A percentile compares a stretch with the other conserved stretches of the same genome.
phyloP scores from a whole-genome alignment of 1,139 yeast species.

The Torulaspora pretoriensis region DNA sequence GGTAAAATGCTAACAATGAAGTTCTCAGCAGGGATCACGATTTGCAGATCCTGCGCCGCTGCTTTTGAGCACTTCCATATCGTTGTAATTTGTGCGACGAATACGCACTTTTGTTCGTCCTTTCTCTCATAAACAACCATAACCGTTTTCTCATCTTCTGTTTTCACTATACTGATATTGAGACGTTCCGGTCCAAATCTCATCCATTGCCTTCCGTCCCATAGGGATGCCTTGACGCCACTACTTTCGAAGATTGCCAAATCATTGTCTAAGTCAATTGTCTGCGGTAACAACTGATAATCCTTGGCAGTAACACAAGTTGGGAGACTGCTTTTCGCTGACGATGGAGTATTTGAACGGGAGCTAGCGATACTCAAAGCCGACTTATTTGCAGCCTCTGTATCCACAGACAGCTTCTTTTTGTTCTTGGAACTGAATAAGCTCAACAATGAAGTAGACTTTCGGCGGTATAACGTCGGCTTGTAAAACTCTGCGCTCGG shows the following conservation, averaged over 20 bases:
- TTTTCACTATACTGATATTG: constrained; percentile 45
- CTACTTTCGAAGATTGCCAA: constrained; percentile 17
- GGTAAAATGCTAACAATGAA: constrained; percentile 16
- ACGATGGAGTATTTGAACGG: constrained; percentile 6
- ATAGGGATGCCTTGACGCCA: constrained; percentile 21
- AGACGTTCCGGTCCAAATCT: constrained; percentile 11
- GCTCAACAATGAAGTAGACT: constrained; percentile 27
- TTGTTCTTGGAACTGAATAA: constrained; percentile 24
- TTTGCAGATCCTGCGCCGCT: constrained; percentile 36
- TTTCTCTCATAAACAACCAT: constrained; percentile 75
- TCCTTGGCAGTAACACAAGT: not conserved
- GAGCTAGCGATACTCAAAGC: constrained; percentile 8
- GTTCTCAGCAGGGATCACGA: constrained; percentile 23
- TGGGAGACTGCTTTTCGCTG: constrained; percentile 3
- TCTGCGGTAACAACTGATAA: constrained; percentile 13
- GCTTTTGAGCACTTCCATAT: constrained; percentile 30
- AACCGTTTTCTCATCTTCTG: constrained; percentile 85
- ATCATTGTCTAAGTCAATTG: constrained; percentile 11
- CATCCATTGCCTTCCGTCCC: constrained; percentile 29
- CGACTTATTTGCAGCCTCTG: constrained; percentile 10
- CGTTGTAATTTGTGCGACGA: constrained; percentile 22
- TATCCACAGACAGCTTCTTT: constrained; percentile 14
- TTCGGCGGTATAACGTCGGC: constrained; percentile 20
- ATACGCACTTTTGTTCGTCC: constrained; percentile 13
- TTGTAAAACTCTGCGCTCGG: constrained; percentile 23